These are phyloP conservation scores for Athelia sp. DNA, from an alignment of 1,284 basidiomycete genomes.

Conservation along the genomic window DNA sequence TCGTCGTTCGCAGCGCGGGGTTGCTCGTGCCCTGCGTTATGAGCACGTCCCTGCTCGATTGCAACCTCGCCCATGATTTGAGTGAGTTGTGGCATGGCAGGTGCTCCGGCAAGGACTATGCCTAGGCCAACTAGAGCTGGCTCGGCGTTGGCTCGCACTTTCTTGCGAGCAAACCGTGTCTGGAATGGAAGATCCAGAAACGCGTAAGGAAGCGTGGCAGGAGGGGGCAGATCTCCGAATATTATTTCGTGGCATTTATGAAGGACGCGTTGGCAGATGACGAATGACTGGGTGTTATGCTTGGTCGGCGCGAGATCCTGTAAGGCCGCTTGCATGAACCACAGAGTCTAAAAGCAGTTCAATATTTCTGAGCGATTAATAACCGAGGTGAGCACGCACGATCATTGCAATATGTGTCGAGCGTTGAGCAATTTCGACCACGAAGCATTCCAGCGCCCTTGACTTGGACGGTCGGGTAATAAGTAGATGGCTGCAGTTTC, in stretches of 20 bases:
- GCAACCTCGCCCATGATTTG: slow-evolving; percentile 78
- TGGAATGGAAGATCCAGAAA: slow-evolving; percentile 41
- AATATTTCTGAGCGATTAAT: slow-evolving; percentile 13
- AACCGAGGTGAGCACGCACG: slow-evolving; percentile 46
- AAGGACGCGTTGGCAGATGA: slow-evolving; percentile 89
- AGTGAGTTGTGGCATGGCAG: slow-evolving; percentile 75
- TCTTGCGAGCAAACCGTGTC: slow-evolving; percentile 49
- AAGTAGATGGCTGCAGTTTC: slow-evolving; percentile 74
- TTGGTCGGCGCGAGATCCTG: slow-evolving; percentile 71
- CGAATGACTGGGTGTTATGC: slow-evolving; percentile 76
- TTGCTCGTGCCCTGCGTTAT: slow-evolving; percentile 45
- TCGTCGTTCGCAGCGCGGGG: slow-evolving; percentile 44
- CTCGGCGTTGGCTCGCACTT: slow-evolving; percentile 67
- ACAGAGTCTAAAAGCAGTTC: slow-evolving; percentile 67
- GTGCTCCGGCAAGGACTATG: slow-evolving; percentile 71
- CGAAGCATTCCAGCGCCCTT: slow-evolving; percentile 87
- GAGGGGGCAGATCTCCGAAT: slow-evolving; percentile 81
- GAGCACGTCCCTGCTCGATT: slow-evolving; percentile 81
- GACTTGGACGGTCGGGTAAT: slow-evolving; percentile 88
- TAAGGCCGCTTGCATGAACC: slow-evolving; percentile 97
- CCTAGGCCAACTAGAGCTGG: slow-evolving; percentile 87
- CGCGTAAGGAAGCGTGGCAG: slow-evolving; percentile 61
- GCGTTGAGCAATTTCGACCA: slow-evolving; percentile 79
- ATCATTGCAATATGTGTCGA: slow-evolving; percentile 93
- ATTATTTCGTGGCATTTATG: slow-evolving; percentile 97